A percentile compares a stretch with the other conserved stretches of the same genome.
Evolutionary conservation across 805 yeast species (phyloP).

Genomic region (Saccharomycopsis sp.): DNA sequence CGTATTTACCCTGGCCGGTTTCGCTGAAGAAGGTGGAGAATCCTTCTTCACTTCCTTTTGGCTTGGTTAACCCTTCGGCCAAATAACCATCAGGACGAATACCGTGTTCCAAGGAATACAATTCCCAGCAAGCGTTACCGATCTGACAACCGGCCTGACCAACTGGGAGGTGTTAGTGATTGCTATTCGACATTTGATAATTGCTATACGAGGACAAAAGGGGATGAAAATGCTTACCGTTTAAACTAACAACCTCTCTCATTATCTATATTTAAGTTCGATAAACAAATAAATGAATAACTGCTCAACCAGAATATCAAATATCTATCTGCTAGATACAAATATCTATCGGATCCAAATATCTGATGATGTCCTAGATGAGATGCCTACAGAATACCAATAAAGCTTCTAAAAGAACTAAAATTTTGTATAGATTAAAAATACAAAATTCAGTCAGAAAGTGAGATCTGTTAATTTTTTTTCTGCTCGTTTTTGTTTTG

Average conservation of each 20-base stretch:
- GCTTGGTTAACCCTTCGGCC: constrained; percentile 68
- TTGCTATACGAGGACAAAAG: background rate
- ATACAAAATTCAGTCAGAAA: background rate
- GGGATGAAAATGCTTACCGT: constrained; percentile 40
- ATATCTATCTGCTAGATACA: background rate
- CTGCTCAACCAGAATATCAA: background rate
- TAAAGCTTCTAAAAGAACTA: background rate
- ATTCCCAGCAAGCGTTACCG: constrained; percentile 99
- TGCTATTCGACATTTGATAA: background rate
- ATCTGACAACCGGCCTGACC: constrained; percentile 94
- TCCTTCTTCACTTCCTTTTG: constrained; percentile 93
- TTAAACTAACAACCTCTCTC: constrained; percentile 46
- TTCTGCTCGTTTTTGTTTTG: background rate
- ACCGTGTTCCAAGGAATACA: constrained; percentile 95
- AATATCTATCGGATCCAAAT: background rate
- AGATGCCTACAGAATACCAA: background rate
- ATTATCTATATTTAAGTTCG: constrained; percentile 30
- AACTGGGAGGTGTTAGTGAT: constrained; percentile 24
- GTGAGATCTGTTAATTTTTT: background rate
- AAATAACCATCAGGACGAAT: constrained; percentile 90
- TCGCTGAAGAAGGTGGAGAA: constrained; percentile 93
- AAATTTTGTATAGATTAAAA: background rate
- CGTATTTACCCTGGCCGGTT: constrained; percentile 93
- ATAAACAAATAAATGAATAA: too few species aligned
- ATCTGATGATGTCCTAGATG: background rate